Evolutionary conservation across 768 basidiomycete species (phyloP).

Genomic region (Trametes punicea): DNA sequence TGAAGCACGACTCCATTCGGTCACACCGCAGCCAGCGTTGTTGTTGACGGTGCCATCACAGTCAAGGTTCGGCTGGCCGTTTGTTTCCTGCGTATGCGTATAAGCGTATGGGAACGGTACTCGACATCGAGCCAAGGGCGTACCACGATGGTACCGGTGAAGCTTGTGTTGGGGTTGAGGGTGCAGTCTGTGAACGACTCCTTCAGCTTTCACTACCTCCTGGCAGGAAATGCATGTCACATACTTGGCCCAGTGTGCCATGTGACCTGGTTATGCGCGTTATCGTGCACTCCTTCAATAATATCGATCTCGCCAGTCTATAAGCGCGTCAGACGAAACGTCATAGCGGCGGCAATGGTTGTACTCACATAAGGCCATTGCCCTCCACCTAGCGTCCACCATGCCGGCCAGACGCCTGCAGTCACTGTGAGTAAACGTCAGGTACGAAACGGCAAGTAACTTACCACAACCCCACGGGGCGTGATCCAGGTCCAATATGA

Average conservation of each 20-base stretch:
- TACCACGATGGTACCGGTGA: slow-evolving; percentile 64
- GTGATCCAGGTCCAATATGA: slow-evolving; percentile 77
- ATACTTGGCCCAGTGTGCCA: slow-evolving; percentile 70
- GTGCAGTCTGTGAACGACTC: slow-evolving; percentile 46
- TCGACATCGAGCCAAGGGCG: slow-evolving; percentile 23
- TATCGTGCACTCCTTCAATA: slow-evolving; percentile 82
- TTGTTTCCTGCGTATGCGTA: slow-evolving; percentile 37
- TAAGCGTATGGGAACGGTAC: not conserved
- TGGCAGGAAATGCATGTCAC: slow-evolving; percentile 1
- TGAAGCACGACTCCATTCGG: slow-evolving; percentile 77
- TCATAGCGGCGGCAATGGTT: slow-evolving; percentile 14
- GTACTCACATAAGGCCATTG: slow-evolving; percentile 61
- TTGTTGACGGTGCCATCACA: slow-evolving; percentile 42
- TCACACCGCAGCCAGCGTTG: slow-evolving; percentile 76
- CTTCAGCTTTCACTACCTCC: not conserved
- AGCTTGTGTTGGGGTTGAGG: slow-evolving; percentile 50
- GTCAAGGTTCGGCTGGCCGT: slow-evolving; percentile 48
- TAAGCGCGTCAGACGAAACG: not conserved
- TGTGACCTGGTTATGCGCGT: slow-evolving; percentile 80
- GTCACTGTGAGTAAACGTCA: not conserved
- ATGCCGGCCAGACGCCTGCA: slow-evolving; percentile 79
- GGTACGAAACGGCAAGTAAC: slow-evolving; percentile 22
- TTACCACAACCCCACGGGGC: slow-evolving; percentile 89
- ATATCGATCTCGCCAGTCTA: slow-evolving; percentile 82
- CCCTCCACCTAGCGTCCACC: slow-evolving; percentile 64